These are phyloP conservation scores for Microcyclosporella mali DNA, from an alignment of 2,329 filamentous ascomycete species.

Conservation along the genomic window DNA sequence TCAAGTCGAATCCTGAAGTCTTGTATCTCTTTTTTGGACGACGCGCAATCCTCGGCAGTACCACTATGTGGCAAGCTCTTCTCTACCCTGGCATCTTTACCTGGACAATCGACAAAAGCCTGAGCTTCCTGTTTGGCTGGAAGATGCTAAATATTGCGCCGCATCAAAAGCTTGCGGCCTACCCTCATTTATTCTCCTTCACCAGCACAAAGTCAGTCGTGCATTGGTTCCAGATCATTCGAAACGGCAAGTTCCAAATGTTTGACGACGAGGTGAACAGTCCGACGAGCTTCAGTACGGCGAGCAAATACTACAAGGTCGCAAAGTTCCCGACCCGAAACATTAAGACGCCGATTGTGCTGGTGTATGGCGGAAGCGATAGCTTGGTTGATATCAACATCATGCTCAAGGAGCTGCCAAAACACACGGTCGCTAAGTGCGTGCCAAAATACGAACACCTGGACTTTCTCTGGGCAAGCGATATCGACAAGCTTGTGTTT, in stretches of 20 bases:
- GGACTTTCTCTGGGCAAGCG: slow-evolving; percentile 89
- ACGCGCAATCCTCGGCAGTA: slow-evolving; percentile 81
- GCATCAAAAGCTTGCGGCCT: slow-evolving; percentile 88
- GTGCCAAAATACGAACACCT: slow-evolving; percentile 93
- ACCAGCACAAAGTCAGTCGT: slow-evolving; percentile 96
- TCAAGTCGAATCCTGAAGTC: slow-evolving; percentile 88
- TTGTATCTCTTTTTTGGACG: slow-evolving; percentile 89
- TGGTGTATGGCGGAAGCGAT: slow-evolving; percentile 90
- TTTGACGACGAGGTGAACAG: slow-evolving; percentile 90
- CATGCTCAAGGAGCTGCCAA: slow-evolving; percentile 83
- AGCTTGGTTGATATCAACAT: slow-evolving; percentile 88
- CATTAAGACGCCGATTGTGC: slow-evolving; percentile 89
- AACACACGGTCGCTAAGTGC: slow-evolving; percentile 76
- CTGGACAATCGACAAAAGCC: slow-evolving; percentile 72
- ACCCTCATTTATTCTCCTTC: slow-evolving; percentile 93
- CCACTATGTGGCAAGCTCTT: slow-evolving; percentile 95
- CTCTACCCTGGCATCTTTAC: slow-evolving; percentile 92
- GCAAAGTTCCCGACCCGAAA: slow-evolving; percentile 94
- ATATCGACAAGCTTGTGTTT: slow-evolving; percentile 79
- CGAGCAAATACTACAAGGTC: slow-evolving; percentile 86
- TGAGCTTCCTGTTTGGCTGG: slow-evolving; percentile 87
- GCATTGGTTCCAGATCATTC: slow-evolving; percentile 99
- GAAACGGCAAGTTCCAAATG: slow-evolving; percentile 95
- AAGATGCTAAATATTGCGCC: slow-evolving; percentile 72
- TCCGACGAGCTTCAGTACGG: slow-evolving; percentile 62